Evolutionary conservation across 2,329 filamentous ascomycete species (phyloP).

Genomic region (Xylaria digitata): DNA sequence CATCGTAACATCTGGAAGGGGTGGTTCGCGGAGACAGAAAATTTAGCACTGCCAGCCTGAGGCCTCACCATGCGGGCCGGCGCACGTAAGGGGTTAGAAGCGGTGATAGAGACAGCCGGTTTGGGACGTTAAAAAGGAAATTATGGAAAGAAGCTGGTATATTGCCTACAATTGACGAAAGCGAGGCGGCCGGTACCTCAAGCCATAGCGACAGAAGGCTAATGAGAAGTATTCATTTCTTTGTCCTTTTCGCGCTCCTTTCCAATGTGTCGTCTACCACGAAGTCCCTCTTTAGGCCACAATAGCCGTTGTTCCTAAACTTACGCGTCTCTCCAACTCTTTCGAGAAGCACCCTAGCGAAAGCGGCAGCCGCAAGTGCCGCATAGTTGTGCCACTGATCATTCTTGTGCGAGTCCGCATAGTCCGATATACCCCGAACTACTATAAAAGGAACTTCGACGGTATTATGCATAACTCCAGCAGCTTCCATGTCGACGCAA

Average conservation of each 20-base stretch:
- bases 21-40: not conserved
- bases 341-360: conserved; percentile 12
- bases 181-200: not conserved
- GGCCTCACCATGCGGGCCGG: not conserved
- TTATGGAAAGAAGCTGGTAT: not conserved
- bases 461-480: conserved; percentile 10
- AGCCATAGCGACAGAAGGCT: not conserved
- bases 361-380: conserved; percentile 10
- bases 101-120: not conserved
- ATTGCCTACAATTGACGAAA: not conserved
- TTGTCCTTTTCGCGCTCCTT: not conserved
- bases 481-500: conserved; percentile 28
- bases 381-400: conserved; percentile 25
- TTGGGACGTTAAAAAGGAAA: not conserved
- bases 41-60: not conserved
- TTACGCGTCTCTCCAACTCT: not conserved
- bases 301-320: too few relatives aligned
- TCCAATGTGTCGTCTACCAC: not conserved
- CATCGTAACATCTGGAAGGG: not conserved
- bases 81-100: not conserved
- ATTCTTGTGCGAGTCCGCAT: conserved; percentile 20
- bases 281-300: not conserved
- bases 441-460: conserved; percentile 9
- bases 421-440: conserved; percentile 20
- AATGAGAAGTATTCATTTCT: not conserved